phyloP scores from a whole-genome alignment of 148 eudicot genomes.

The Cornus suecica region DNA sequence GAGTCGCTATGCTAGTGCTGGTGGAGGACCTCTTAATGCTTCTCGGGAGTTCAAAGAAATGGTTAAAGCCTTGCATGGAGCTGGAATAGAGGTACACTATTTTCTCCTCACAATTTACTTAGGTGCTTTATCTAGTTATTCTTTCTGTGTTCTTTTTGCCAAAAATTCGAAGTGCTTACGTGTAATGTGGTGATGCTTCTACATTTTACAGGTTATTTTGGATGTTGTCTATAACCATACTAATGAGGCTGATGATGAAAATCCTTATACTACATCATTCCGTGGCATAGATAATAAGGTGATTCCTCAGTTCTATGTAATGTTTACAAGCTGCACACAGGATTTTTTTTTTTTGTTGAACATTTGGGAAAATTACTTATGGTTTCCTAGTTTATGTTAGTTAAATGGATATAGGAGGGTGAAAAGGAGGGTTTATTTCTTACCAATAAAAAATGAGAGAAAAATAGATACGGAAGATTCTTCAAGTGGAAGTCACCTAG shows the following conservation, averaged over 20 bases:
- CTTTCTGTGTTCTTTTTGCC: neutral
- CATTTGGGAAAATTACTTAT: neutral
- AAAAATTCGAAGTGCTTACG: neutral
- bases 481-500: neutral
- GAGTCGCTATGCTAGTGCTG: conserved; percentile 97
- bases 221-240: conserved; percentile 99
- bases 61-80: conserved; percentile 92
- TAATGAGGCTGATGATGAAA: conserved; percentile 91
- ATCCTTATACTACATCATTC: conserved; percentile 91
- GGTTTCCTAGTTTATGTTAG: neutral
- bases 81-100: conserved; percentile 86
- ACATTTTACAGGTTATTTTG: conserved; percentile 71
- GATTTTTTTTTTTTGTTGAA: neutral
- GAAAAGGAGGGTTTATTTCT: neutral
- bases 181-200: conserved; percentile 13
- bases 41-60: conserved; percentile 84
- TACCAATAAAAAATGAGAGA: no score
- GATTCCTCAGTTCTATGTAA: neutral
- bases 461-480: neutral
- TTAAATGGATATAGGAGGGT: conserved; percentile 3
- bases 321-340: neutral
- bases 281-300: conserved; percentile 99
- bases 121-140: conserved; percentile 1
- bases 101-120: conserved; percentile 2
- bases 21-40: conserved; percentile 88